Base-by-base conservation (phyloP, 2,329 filamentous ascomycete genomes). In the Stromatinia cepivora region DNA sequence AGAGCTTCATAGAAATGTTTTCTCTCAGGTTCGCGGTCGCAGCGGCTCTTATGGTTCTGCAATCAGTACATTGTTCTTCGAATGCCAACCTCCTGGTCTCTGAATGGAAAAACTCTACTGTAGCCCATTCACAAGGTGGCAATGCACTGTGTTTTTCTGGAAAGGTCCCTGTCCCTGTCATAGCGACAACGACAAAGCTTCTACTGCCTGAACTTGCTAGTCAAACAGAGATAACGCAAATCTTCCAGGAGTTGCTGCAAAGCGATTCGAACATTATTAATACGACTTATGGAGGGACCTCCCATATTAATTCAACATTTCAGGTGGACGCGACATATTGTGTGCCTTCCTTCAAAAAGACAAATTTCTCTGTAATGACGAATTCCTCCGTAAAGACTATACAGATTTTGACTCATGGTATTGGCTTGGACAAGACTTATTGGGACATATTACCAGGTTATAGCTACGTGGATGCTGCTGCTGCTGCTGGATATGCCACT, bases 401-500 rank as follows among this genome's bases (percentile, higher is more conserved):
- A n/a, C 48, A 69, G 31, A 46, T 71, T 46, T 45, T 71, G 25
- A 69, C 61, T 17, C 66, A 71, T 22, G 66, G 69, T n/a, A 42
- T 62, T 13, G 61, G 66, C 7, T 45, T 69, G 15, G 66, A 71
- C 36, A 48, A 62, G 53, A 46, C 31, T 15, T 70, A 70, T 50
- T 71, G 69, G 65, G 65, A 71, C 13, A 52, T 71, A 59, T 65
- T 65, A 20, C 59, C 59, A 7, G 65, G 68, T 76, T 90, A 90
- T 80, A 87, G 84, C 75, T 90, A 90, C 76, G 82, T 87, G 52
- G 81, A 84, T 59, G 78, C 78, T n/a, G 81, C 88, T 1, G 82
- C 81, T 36, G 72, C 81, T 13, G 79, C 83, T 15, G 63, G 67
- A 22, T 72, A 70, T 52, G 52, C 67, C 25, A 72, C 72, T 20